Evolutionary conservation across 1,139 yeast species (phyloP).

Genomic region (Geotrichum fermentans): DNA sequence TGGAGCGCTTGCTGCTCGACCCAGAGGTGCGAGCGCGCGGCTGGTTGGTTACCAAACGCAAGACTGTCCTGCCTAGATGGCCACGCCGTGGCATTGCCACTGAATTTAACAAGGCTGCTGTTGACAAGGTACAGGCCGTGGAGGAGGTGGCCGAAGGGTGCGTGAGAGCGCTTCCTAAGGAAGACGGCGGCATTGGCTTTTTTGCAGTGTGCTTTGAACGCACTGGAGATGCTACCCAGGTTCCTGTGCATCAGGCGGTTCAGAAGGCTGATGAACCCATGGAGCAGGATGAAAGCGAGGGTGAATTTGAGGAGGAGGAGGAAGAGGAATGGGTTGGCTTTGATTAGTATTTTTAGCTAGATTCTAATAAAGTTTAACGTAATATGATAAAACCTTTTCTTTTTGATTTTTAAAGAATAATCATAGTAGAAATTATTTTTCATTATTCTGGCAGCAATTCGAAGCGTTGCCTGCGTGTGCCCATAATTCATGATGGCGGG

Average conservation of each 20-base stretch:
- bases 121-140: slow-evolving; percentile 27
- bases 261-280: not conserved
- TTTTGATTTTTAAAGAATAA: too few species aligned
- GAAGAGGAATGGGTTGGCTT: slow-evolving; percentile 13
- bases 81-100: slow-evolving; percentile 70
- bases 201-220: slow-evolving; percentile 80
- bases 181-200: slow-evolving; percentile 95
- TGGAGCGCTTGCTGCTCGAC: slow-evolving; percentile 66
- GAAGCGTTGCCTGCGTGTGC: too few species aligned
- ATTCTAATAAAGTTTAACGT: not conserved
- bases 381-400: too few species aligned
- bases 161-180: slow-evolving; percentile 75
- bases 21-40: slow-evolving; percentile 55
- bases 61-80: slow-evolving; percentile 75
- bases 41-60: slow-evolving; percentile 66
- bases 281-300: not conserved
- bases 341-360: slow-evolving; percentile 1
- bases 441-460: too few species aligned
- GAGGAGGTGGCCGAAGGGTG: slow-evolving; percentile 72
- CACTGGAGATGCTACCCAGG: slow-evolving; percentile 14
- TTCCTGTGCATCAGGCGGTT: not conserved
- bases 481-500: too few species aligned
- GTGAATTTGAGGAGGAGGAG: not conserved
- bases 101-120: slow-evolving; percentile 45
- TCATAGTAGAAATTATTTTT: too few species aligned